Evolutionary conservation across 148 eudicot species (phyloP).

Genomic region (Rheum nobile): DNA sequence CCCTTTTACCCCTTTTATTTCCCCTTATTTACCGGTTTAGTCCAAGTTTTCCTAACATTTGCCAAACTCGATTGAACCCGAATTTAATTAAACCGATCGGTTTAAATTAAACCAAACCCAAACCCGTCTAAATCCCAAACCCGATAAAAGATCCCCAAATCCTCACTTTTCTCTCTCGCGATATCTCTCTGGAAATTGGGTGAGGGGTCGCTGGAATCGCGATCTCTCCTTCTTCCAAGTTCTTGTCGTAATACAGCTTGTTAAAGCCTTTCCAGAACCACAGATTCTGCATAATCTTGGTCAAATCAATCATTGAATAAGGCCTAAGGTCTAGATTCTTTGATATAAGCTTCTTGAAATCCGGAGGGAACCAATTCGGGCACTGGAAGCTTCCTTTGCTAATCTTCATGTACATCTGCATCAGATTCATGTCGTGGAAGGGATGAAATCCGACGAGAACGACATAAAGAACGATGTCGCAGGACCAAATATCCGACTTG

Average conservation of each 20-base stretch:
- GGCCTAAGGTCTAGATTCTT: constrained; percentile 58
- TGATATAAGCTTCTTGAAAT: constrained; percentile 47
- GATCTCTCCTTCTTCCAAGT: neutral
- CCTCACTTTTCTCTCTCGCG: too few species aligned
- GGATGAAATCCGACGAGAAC: constrained; percentile 54
- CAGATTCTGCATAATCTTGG: constrained; percentile 38
- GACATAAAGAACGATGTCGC: constrained; percentile 60
- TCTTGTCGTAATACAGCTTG: neutral
- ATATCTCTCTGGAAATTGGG: too few species aligned
- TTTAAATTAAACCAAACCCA: too few species aligned
- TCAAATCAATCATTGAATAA: constrained; percentile 26
- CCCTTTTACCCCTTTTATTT: too few species aligned
- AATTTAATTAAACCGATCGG: too few species aligned
- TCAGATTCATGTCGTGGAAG: constrained; percentile 34
- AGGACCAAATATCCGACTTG: constrained; percentile 79
- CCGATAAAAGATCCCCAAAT: too few species aligned
- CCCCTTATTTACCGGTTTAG: too few species aligned
- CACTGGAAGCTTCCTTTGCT: constrained; percentile 43
- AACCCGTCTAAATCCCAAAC: too few species aligned
- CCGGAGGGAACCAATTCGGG: constrained; percentile 54
- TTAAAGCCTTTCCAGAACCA: constrained; percentile 61
- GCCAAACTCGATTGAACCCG: too few species aligned
- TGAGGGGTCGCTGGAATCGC: constrained; percentile 21
- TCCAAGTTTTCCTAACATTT: too few species aligned
- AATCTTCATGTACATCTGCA: constrained; percentile 59